Evolutionary conservation across 1,284 basidiomycete species (phyloP).

Genomic region (Pseudozyma pruni): DNA sequence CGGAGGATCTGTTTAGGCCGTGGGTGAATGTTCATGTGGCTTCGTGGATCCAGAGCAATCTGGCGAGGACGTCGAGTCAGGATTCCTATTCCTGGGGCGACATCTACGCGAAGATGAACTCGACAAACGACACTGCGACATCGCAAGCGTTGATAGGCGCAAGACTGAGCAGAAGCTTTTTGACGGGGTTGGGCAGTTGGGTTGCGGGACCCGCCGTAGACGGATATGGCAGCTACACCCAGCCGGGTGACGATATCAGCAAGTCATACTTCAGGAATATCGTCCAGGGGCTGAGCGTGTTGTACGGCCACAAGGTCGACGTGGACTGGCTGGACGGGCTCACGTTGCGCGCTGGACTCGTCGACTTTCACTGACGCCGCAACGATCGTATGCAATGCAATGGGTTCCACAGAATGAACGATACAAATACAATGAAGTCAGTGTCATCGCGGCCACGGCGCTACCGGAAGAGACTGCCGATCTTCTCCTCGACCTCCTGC

Average conservation of each 20-base stretch:
- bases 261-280: slow-evolving; percentile 57
- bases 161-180: slow-evolving; percentile 24
- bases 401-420: neutral
- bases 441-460: too few species aligned
- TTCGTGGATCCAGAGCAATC: slow-evolving; percentile 63
- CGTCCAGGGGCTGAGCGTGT: slow-evolving; percentile 40
- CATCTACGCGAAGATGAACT: slow-evolving; percentile 31
- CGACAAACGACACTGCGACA: slow-evolving; percentile 6
- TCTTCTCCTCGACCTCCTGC: slow-evolving; percentile 54
- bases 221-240: slow-evolving; percentile 51
- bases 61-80: slow-evolving; percentile 52
- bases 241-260: slow-evolving; percentile 59
- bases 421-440: slow-evolving; percentile 19
- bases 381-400: slow-evolving; percentile 5
- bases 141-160: slow-evolving; percentile 13
- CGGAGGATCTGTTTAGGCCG: slow-evolving; percentile 56
- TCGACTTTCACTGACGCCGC: slow-evolving; percentile 52
- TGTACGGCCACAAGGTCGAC: slow-evolving; percentile 47
- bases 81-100: slow-evolving; percentile 59
- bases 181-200: slow-evolving; percentile 61
- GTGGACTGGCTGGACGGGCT: slow-evolving; percentile 53
- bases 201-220: slow-evolving; percentile 62
- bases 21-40: slow-evolving; percentile 67
- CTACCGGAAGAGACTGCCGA: slow-evolving; percentile 48
- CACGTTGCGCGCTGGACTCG: slow-evolving; percentile 49